Base-by-base conservation (phyloP, 352 stramenopile species). In the Saprolegnia diclina region DNA sequence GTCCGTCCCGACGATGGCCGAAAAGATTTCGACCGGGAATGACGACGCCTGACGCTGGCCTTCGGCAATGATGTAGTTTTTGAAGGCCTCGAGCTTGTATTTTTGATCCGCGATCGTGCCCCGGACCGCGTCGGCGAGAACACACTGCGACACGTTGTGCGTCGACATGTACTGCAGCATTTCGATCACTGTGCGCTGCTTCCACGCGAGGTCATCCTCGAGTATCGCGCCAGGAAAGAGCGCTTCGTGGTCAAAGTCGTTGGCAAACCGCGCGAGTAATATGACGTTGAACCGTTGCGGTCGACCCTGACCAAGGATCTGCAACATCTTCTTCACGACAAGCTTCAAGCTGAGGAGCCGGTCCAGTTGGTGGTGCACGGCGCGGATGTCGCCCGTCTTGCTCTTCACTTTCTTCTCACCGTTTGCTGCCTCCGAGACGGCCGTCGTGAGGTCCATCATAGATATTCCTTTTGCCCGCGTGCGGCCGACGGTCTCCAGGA, bases 321-420 rank as follows among this genome's bases (percentile, higher is more conserved):
- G 57, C n/a, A 66, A 6, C 57, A 66, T 66, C 44, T 66, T 66
- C 57, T 66, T 66, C 11, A 66, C 57, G 38, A 66, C 35, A 6
- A 66, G 57, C 26, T 66, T 66, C 22, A 54, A 40, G 37, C 37
- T 55, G 40, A 66, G 38, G 19, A 66, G 32, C 44, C 57, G 40
- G 38, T 66, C 57, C 40, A 66, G 48, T 16, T 55, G 37, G 40
- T 66, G 57, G 57, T 66, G 57, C n/a, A 66, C 22, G 21, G 57
- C n/a, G n/a, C 57, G 57, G 37, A 66, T 37, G 13, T 66, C 57
- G 38, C 37, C 57, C n/a, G 52, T 55, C 38, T 66, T 66, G 37
- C 35, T 35, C 22, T 64, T 38, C 6, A 52, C 32, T 35, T 46
- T 24, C 9, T 35, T 35, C 29, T 2, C 29, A 35, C 29, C 29